These are phyloP conservation scores for Sarcodon sp. DNA, from an alignment of 768 basidiomycete species.

Conservation along the genomic window DNA sequence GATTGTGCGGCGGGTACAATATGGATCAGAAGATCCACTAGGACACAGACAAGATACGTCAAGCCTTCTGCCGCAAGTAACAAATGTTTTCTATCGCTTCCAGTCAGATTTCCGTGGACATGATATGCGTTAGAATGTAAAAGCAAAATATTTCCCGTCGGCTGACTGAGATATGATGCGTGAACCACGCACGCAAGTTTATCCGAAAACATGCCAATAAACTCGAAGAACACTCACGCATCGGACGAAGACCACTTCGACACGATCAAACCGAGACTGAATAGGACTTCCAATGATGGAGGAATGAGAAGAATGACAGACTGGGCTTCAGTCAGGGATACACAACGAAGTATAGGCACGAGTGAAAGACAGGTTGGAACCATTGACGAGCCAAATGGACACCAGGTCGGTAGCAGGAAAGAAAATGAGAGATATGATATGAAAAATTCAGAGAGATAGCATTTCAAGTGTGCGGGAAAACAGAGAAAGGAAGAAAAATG, in stretches of 20 bases:
- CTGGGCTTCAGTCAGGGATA: slow-evolving; percentile 33
- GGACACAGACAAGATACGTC: slow-evolving; percentile 41
- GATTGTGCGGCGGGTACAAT: slow-evolving; percentile 36
- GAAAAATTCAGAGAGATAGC: slow-evolving; percentile 12
- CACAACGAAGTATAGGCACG: slow-evolving; percentile 60
- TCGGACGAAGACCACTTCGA: slow-evolving; percentile 24
- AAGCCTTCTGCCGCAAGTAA: slow-evolving; percentile 52
- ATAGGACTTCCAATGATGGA: slow-evolving; percentile 47
- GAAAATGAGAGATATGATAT: slow-evolving; percentile 3
- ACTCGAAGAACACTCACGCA: slow-evolving; percentile 28
- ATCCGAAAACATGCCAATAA: neutral
- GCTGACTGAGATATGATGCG: neutral
- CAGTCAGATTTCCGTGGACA: neutral
- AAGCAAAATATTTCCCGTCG: slow-evolving; percentile 3
- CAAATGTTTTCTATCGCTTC: slow-evolving; percentile 31
- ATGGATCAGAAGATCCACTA: slow-evolving; percentile 51
- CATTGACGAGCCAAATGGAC: slow-evolving; percentile 18
- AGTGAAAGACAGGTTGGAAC: slow-evolving; percentile 56
- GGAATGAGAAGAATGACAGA: slow-evolving; percentile 45
- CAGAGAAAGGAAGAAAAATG: slow-evolving; percentile 7
- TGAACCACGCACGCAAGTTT: neutral
- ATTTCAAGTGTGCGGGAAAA: slow-evolving; percentile 12
- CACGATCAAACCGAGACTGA: slow-evolving; percentile 38
- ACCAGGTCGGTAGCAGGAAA: slow-evolving; percentile 5
- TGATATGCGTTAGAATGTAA: neutral